Conservation (phyloP, 768 basidiomycete species). For the Mycena floridula region DNA sequence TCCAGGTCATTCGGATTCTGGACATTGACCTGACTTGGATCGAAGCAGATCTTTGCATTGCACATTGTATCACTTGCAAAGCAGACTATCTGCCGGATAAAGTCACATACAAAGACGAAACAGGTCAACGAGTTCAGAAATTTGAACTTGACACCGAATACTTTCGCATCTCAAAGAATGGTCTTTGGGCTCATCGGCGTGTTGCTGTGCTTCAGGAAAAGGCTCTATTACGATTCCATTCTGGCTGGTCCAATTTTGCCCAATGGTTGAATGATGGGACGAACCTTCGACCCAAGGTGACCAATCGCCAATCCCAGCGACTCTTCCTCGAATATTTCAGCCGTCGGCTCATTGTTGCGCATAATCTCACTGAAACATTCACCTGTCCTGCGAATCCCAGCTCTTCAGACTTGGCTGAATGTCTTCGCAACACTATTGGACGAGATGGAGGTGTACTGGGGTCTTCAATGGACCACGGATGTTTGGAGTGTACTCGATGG, state of each 20-base stretch:
- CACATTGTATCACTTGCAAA: conserved; percentile 9
- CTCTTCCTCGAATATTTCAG: conserved; percentile 15
- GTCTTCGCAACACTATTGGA: conserved; percentile 5
- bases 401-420: neutral
- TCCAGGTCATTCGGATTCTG: conserved; percentile 3
- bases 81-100: conserved; percentile 15
- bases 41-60: conserved; percentile 5
- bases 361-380: conserved; percentile 2
- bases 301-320: conserved; percentile 9
- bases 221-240: conserved; percentile 9
- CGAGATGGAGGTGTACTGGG: conserved; percentile 6
- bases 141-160: conserved; percentile 10
- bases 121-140: conserved; percentile 4
- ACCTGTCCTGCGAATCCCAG: conserved; percentile 7
- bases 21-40: conserved; percentile 1
- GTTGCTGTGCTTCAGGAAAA: conserved; percentile 13
- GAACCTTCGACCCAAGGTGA: neutral
- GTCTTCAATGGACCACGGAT: conserved; percentile 8
- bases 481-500: conserved; percentile 14
- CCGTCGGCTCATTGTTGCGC: conserved; percentile 8
- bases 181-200: conserved; percentile 12
- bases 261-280: conserved; percentile 12
- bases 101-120: conserved; percentile 7
- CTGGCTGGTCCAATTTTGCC: conserved; percentile 16
- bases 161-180: conserved; percentile 14